These are phyloP conservation scores for Solanum rostratum DNA, from an alignment of 257 asterid genomes.

Conservation along the genomic window DNA sequence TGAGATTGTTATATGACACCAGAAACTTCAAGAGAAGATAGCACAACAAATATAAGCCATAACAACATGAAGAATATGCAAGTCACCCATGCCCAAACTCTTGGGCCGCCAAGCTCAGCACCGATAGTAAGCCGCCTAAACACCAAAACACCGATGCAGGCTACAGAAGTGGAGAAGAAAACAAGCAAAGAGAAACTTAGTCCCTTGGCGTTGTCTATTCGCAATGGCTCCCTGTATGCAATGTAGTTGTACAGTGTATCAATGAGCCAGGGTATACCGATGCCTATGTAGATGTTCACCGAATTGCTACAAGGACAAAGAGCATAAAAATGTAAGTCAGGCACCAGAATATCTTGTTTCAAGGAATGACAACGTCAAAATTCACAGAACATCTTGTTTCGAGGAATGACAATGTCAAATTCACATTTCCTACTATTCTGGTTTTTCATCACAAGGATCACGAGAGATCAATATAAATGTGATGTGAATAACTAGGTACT, in stretches of 20 bases:
- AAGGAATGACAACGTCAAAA: neutral
- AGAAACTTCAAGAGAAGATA: slow-evolving; percentile 59
- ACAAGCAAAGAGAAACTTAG: slow-evolving; percentile 77
- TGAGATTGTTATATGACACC: slow-evolving; percentile 23
- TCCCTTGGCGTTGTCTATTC: slow-evolving; percentile 59
- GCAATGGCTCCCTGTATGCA: slow-evolving; percentile 61
- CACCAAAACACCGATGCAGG: slow-evolving; percentile 73
- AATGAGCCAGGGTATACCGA: slow-evolving; percentile 89
- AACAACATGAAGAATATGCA: slow-evolving; percentile 48
- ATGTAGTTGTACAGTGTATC: slow-evolving; percentile 68
- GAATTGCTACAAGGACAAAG: slow-evolving; percentile 52
- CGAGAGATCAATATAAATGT: neutral
- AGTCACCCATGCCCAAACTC: slow-evolving; percentile 80
- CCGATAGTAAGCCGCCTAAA: slow-evolving; percentile 59
- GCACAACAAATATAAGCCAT: slow-evolving; percentile 59
- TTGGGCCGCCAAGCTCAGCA: slow-evolving; percentile 94
- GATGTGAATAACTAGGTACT: neutral
- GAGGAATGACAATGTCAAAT: neutral
- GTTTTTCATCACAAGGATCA: neutral
- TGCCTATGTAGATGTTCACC: slow-evolving; percentile 82
- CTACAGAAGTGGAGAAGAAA: slow-evolving; percentile 76
- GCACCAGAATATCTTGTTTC: neutral
- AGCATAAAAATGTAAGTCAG: neutral
- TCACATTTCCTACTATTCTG: neutral
- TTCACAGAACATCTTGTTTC: neutral